Evolutionary conservation across 257 asterid genomes (phyloP), one percentile per base, ranked within the genome.

Genomic region (Nicotiana attenuata): DNA sequence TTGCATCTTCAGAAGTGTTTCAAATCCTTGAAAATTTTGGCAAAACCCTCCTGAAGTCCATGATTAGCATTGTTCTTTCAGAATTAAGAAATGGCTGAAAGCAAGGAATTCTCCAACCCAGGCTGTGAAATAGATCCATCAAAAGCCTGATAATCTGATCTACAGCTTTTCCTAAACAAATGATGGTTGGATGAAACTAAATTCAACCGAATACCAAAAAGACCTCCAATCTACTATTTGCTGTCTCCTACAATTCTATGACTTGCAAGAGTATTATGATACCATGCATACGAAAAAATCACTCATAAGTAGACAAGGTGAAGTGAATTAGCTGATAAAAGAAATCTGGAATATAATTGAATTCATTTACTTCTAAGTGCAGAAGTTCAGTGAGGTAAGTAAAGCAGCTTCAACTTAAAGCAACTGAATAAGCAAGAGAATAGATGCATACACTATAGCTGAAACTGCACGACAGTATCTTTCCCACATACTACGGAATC

Each of bases 401-500:
- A 67, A n/a, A 35, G 55, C 19, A 67, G 29, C 55, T 68, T 68
- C 29, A 67, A 67, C 76, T 17, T 33, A 61, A 41, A 67, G 55
- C 16, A 31, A 65, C 20, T 10, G 50, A 2, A 38, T 53, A 6
- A 63, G 38, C 2, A n/a, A 28, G 81, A 77, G 55, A 28, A 15
- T 7, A 82, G 77, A 68, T 78, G 81, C 93, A 55, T 92, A 95
- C 97, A 95, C 98, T 83, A 95, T 95, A 68, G 97, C 97, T 81
- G 98, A 95, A 85, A 95, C 98, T 57, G 97, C 93, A 67, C 98
- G 98, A 71, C 98, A 94, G 78, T 94, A 95, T 86, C 97, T 87
- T 88, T 95, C 98, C 98, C 98, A 93, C 97, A 93, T 92, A 77
- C 97, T 95, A 67, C 97, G 85, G 82, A 95, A 93, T 89, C 98